phyloP scores from a whole-genome alignment of 1,284 basidiomycete species.

The Schizophyllum amplum region DNA sequence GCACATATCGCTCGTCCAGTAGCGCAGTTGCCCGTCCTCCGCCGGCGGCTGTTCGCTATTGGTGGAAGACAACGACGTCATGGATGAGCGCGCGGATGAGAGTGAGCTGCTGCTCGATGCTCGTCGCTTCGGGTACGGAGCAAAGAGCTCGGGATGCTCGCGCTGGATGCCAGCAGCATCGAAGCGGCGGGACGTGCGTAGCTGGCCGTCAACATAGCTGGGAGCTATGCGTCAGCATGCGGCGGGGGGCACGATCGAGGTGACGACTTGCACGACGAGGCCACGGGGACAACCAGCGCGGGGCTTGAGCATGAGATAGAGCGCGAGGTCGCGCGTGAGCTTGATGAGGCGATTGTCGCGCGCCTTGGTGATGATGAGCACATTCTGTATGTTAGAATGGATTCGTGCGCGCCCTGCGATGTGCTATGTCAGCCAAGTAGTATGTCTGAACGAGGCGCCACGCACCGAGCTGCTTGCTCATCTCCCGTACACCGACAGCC shows the following conservation, averaged over 20 bases:
- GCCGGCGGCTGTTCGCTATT: constrained; percentile 28
- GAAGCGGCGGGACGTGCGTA: constrained; percentile 89
- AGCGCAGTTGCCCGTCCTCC: constrained; percentile 88
- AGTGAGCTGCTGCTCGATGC: constrained; percentile 59
- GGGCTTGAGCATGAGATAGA: constrained; percentile 88
- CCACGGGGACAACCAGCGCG: constrained; percentile 55
- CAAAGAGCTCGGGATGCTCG: constrained; percentile 86
- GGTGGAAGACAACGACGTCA: not conserved
- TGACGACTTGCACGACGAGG: constrained; percentile 56
- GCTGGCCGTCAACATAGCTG: constrained; percentile 93
- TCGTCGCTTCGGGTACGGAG: constrained; percentile 67
- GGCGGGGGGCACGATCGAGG: not conserved
- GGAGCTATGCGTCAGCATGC: constrained; percentile 10
- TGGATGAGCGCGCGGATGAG: constrained; percentile 23
- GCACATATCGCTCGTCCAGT: constrained; percentile 98
- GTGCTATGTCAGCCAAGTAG: constrained; percentile 6
- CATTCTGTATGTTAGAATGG: constrained; percentile 83
- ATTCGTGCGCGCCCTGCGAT: constrained; percentile 82
- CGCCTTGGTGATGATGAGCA: constrained; percentile 97
- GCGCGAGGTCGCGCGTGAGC: constrained; percentile 87
- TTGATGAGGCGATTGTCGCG: constrained; percentile 95
- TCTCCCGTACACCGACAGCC: constrained; percentile 93
- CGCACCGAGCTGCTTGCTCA: constrained; percentile 97
- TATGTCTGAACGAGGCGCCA: constrained; percentile 17
- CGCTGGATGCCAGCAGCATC: constrained; percentile 84